Base-by-base conservation (phyloP, 208 protist genomes). In the Crithidia mellificae region DNA sequence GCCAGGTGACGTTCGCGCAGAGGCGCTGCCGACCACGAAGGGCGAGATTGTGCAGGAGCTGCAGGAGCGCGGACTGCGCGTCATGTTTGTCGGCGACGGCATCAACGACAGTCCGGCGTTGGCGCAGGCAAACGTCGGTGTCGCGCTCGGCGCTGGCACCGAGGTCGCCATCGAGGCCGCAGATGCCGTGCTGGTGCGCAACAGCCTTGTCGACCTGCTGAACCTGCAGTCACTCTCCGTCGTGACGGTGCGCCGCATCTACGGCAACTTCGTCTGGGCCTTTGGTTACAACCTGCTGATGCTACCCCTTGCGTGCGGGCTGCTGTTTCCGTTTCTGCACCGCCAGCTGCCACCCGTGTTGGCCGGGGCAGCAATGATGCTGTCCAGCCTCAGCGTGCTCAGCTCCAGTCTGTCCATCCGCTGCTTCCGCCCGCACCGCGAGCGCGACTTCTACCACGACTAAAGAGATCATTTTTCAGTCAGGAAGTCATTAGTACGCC, bases 21-120 rank as follows among this genome's bases (percentile, higher is more conserved):
- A 93, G 50, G 82, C 86, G 17, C 76, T 98, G 19, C 95, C 97
- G 0, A 64, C 32, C 4, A 74, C 84, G 14, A 98, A 98, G 80
- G 88, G 85, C 0, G 59, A 62, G 19, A 91, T 94, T 27, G 87
- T 98, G 12, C 53, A 77, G 46, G 62, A 83, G 51, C 65, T 97
- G 24, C 91, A 98, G 65, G 43, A 43, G 9, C 43, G 52, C 19
- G 85, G 77, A 1, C 25, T 59, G 24, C 51, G 50, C 27, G 90
- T 95, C 34, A 77, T 93, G 58, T 95, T 97, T 52, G 89, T 96
- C 29, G 92, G 92, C 39, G 92, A 97, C 58, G 93, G 93, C 63
- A 94, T 96, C 73, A 97, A 97, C 72, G 93, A 97, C 80, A 85
- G 78, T 46, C 85, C 91, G 3, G 93, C 93, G 8, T 68, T 97